Conservation (phyloP, 1,284 basidiomycete genomes). For the Boletus mariae region DNA sequence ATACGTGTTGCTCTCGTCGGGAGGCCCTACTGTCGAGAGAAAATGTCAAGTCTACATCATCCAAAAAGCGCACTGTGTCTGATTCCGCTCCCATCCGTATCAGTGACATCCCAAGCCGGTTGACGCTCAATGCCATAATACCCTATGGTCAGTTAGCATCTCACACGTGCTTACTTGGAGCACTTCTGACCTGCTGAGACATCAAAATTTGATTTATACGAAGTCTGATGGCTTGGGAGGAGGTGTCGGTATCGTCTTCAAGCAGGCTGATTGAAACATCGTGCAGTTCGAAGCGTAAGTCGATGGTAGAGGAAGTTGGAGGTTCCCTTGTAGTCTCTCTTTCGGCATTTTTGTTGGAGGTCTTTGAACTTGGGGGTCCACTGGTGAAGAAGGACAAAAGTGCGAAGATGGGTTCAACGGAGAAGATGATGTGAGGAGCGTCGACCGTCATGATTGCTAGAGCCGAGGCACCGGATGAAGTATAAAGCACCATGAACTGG, state of each 20-base stretch:
- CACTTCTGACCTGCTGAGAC: slow-evolving; percentile 75
- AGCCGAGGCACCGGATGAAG: slow-evolving; percentile 67
- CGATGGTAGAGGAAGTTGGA: slow-evolving; percentile 33
- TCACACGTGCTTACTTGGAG: slow-evolving; percentile 1
- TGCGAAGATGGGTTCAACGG: slow-evolving; percentile 89
- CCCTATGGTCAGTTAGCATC: slow-evolving; percentile 45
- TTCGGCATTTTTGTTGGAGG: slow-evolving; percentile 19
- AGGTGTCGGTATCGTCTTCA: slow-evolving; percentile 77
- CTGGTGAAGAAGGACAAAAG: slow-evolving; percentile 83
- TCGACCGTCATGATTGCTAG: slow-evolving; percentile 88
- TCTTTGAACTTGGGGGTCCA: slow-evolving; percentile 42
- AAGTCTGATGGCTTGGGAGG: slow-evolving; percentile 87
- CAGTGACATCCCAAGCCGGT: slow-evolving; percentile 90
- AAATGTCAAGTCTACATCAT: slow-evolving; percentile 88
- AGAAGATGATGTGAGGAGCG: slow-evolving; percentile 91
- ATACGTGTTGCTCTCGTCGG: slow-evolving; percentile 73
- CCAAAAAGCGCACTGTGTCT: slow-evolving; percentile 89
- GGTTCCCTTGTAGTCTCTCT: slow-evolving; percentile 13
- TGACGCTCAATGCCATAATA: slow-evolving; percentile 80
- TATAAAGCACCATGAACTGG: slow-evolving; percentile 94
- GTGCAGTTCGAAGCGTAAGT: slow-evolving; percentile 87
- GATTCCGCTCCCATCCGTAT: slow-evolving; percentile 82
- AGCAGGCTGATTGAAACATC: slow-evolving; percentile 89
- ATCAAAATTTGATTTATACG: slow-evolving; percentile 84
- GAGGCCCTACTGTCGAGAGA: slow-evolving; percentile 83